Conservation (phyloP, 192 early-diverging fungal species). For the Obelidium mucronatum region DNA sequence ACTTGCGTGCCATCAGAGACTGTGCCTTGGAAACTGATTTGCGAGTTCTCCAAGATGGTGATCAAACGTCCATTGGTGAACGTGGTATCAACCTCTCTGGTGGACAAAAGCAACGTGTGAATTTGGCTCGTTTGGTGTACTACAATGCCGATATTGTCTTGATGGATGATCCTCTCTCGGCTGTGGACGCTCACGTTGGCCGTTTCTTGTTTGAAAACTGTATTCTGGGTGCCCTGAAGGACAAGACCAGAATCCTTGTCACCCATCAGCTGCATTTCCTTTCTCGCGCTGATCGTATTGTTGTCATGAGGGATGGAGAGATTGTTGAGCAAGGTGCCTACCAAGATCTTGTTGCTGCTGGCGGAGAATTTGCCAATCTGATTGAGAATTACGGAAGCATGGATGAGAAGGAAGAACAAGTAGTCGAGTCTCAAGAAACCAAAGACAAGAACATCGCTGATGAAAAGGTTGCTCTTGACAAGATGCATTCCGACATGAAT, state of each 20-base stretch:
- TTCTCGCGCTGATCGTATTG: constrained; percentile 75
- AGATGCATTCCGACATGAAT: not conserved
- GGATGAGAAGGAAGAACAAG: constrained; percentile 59
- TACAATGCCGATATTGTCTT: constrained; percentile 78
- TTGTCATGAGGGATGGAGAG: constrained; percentile 73
- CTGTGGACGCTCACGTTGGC: constrained; percentile 77
- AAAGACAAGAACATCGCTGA: constrained; percentile 28
- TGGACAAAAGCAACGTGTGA: constrained; percentile 89
- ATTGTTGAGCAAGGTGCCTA: constrained; percentile 74
- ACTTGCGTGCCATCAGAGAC: constrained; percentile 69
- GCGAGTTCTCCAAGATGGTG: constrained; percentile 67
- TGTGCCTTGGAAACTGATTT: constrained; percentile 80
- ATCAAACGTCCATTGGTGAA: constrained; percentile 65
- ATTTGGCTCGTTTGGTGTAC: constrained; percentile 83
- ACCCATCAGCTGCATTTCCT: constrained; percentile 76
- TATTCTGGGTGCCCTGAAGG: constrained; percentile 66
- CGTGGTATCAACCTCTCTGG: constrained; percentile 63
- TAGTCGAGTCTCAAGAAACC: constrained; percentile 32
- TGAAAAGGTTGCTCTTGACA: not conserved
- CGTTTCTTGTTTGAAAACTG: constrained; percentile 75
- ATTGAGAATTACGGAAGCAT: constrained; percentile 69
- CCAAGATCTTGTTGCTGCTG: constrained; percentile 62
- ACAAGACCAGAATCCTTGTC: constrained; percentile 79
- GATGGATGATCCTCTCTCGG: constrained; percentile 88
- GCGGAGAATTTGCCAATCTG: constrained; percentile 65